Evolutionary conservation across 2,329 filamentous ascomycete genomes (phyloP).

Genomic region (Ceratocystis smalleyi): DNA sequence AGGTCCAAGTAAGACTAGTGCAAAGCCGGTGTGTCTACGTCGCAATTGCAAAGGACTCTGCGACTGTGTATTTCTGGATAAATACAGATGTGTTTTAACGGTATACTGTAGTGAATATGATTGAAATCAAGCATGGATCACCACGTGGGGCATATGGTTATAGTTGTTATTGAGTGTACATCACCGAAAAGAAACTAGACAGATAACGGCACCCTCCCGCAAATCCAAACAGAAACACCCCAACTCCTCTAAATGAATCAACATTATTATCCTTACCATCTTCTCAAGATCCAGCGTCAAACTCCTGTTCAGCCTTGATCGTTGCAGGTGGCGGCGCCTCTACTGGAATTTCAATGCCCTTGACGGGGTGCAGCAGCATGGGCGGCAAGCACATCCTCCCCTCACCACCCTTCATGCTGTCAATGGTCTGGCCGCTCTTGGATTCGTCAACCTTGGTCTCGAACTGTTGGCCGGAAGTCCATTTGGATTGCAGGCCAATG

Average conservation of each 20-base stretch:
- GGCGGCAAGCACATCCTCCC: conserved; percentile 83
- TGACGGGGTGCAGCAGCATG: conserved; percentile 80
- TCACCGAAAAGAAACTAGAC: not conserved
- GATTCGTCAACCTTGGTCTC: conserved; percentile 44
- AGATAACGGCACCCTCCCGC: not conserved
- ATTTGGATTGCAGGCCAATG: conserved; percentile 67
- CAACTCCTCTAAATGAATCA: not conserved
- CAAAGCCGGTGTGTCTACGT: not conserved
- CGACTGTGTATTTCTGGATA: conserved; percentile 8
- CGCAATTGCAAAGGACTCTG: not conserved
- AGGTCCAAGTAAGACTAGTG: not conserved
- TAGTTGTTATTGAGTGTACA: not conserved
- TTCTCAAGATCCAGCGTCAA: conserved; percentile 33
- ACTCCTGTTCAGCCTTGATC: conserved; percentile 24
- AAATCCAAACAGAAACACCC: conserved; percentile 4
- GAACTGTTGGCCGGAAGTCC: conserved; percentile 62
- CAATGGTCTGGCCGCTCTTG: conserved; percentile 34
- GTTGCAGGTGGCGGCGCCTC: conserved; percentile 37
- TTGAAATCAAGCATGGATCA: not conserved
- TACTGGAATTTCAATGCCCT: conserved; percentile 53
- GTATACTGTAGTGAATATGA: not conserved
- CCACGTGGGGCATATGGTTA: not conserved
- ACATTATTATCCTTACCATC: not conserved
- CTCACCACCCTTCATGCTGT: conserved; percentile 49
- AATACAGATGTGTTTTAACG: not conserved